Base-by-base conservation (phyloP, 805 yeast species). In the Pichia gijzeniarum region DNA sequence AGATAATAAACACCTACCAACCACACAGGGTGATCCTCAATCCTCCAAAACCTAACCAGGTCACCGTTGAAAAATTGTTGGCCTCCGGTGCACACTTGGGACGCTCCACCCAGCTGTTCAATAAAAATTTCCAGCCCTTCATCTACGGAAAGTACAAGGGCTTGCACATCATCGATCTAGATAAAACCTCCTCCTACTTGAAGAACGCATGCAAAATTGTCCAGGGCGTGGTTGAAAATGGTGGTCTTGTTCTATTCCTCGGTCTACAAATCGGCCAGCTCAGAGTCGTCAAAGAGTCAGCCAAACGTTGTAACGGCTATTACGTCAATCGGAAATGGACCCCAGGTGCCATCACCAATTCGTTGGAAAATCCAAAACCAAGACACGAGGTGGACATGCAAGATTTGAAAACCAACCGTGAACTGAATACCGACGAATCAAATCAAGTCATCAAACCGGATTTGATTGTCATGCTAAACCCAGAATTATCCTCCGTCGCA, bases 21-120 rank as follows among this genome's bases (percentile, higher is more conserved):
- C 95, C 96, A 16, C 80, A 81, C 58, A 71, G 74, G 49, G 85
- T 85, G 49, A 69, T 82, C 27, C 69, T 71, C 38, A 65, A 70
- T 20, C 95, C 96, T 16, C 68, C 75, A 31, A 55, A 70, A 13
- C 69, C 79, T 19, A 64, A 73, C 19, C 77, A 85, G 46, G 61
- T 86, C 12, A 73, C 91, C 2, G 70, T 89, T 32, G 70, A 87
- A 27, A 79, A 79, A 47, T 72, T 93, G 43, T 63, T 91, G 64
- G 91, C 96, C 3, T 87, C 97, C 0, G 97, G 96, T 43, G 91
- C 91, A 38, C 99, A 93, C 64, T 70, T 93, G 54, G 99, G 99
- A 25, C 97, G 91, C 56, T 76, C 95, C n/a, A 82, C 79, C 31
- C 71, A 83, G 3, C 70, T 82, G 50, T 84, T 82, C 78, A 79